Evolutionary conservation across 306 rosid genomes (phyloP).

Genomic region (Bauhinia variegata): DNA sequence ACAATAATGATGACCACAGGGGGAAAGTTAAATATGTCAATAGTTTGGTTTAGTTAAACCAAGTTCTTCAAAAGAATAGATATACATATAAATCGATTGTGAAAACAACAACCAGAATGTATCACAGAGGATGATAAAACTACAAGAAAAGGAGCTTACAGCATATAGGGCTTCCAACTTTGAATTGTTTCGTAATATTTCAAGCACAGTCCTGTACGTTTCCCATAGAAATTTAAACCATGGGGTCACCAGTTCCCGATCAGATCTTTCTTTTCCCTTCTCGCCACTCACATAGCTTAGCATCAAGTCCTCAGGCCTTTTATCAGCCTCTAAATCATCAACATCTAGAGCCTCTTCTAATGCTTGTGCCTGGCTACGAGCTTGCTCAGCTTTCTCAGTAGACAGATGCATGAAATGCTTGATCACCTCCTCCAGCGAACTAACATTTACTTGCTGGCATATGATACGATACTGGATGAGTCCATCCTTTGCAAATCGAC

Average conservation of each 20-base stretch:
- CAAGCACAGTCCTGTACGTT: slow-evolving; percentile 95
- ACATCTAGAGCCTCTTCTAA: slow-evolving; percentile 96
- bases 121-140: background rate
- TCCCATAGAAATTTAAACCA: slow-evolving; percentile 99
- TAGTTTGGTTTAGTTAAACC: too few species aligned
- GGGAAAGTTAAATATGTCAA: too few species aligned
- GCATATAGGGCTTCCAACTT: slow-evolving; percentile 94
- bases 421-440: slow-evolving; percentile 94
- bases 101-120: too few species aligned
- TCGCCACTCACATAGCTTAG: slow-evolving; percentile 95
- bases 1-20: background rate
- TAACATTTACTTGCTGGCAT: slow-evolving; percentile 95
- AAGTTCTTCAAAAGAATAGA: too few species aligned
- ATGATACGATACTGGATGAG: slow-evolving; percentile 94
- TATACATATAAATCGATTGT: too few species aligned
- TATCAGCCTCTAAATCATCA: slow-evolving; percentile 95
- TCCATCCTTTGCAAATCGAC: slow-evolving; percentile 94
- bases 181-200: slow-evolving; percentile 90
- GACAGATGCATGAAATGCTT: slow-evolving; percentile 97
- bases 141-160: slow-evolving; percentile 44
- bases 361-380: slow-evolving; percentile 92
- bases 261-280: slow-evolving; percentile 94
- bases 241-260: slow-evolving; percentile 90
- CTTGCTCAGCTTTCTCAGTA: slow-evolving; percentile 97
- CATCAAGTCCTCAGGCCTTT: slow-evolving; percentile 97